Evolutionary conservation across 2,329 filamentous ascomycete species (phyloP), one percentile per base, ranked within the genome.

Genomic region (Fusarium chaquense): DNA sequence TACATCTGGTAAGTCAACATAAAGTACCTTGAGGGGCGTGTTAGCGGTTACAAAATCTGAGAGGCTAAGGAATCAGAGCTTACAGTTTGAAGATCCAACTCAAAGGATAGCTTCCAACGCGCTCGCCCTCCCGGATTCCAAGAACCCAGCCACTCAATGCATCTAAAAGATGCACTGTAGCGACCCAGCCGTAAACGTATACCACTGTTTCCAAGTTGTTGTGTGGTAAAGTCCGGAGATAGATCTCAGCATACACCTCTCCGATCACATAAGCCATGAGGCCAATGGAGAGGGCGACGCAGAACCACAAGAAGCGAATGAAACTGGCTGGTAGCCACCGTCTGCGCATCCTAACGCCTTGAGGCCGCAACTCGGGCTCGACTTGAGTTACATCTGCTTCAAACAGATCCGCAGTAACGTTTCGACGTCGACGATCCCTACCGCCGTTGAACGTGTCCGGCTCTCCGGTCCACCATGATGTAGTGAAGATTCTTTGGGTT

Each of bases 1-100:
- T 91, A 91, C 6, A 89, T 91, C 78, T 91, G 89, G 77, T 91
- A 91, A 8, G 89, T 91, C 53, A 91, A 79, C 82, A 88, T 88
- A 76, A 90, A 91, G 77, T 90, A 90, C 49, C 86, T 87, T 26
- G 7, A 15, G 13, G 24, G 15, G 24, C 22, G n/a, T 22, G 61
- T 76, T 45, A 74, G 73, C 24, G 51, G 22, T 43, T n/a, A 13
- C 20, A 18, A 28, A 41, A 20, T 50, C 20, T 9, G 4, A 15
- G 20, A 51, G n/a, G 18, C 18, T 5, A 13, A 33, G 12, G 10
- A 22, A 18, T 50, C 20, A 13, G 24, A 24, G 79, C 86, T 79
- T 76, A 90, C 86, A 91, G 83, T 76, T 91, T 91, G 73, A 91
- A 91, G 43, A 90, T 86, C 87, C 89, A 91, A 69, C 88, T 89